Evolutionary conservation across 768 basidiomycete species (phyloP).

Genomic region (Chalciporus piperatus): DNA sequence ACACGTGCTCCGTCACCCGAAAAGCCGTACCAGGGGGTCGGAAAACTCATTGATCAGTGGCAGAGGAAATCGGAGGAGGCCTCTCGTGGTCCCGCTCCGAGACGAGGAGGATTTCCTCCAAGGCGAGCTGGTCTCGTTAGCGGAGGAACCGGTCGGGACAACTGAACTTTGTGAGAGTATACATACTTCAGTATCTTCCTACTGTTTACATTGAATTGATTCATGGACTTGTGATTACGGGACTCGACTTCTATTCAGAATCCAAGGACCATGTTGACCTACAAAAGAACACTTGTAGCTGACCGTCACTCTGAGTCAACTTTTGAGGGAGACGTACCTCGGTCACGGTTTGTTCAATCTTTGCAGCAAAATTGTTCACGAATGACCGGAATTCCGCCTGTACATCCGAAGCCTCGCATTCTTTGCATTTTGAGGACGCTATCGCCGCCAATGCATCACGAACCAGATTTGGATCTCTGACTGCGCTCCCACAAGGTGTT

Average conservation of each 20-base stretch:
- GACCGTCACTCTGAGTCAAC: not conserved
- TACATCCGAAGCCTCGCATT: not conserved
- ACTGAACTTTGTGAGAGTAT: slow-evolving; percentile 13
- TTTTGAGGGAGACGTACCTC: slow-evolving; percentile 1
- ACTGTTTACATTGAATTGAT: slow-evolving; percentile 12
- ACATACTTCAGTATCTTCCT: slow-evolving; percentile 10
- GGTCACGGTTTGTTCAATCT: slow-evolving; percentile 5
- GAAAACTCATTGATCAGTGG: slow-evolving; percentile 85
- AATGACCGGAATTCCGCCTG: slow-evolving; percentile 9
- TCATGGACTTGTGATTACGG: not conserved
- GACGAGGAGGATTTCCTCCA: slow-evolving; percentile 37
- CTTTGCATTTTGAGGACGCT: slow-evolving; percentile 2
- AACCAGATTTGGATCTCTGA: slow-evolving; percentile 5
- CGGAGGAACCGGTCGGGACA: slow-evolving; percentile 20
- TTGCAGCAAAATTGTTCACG: slow-evolving; percentile 7
- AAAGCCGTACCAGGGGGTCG: slow-evolving; percentile 77
- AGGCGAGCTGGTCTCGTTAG: slow-evolving; percentile 40
- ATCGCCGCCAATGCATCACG: not conserved
- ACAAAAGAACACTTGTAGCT: not conserved
- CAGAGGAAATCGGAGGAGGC: slow-evolving; percentile 72
- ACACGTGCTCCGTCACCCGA: slow-evolving; percentile 65
- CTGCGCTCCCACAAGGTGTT: not conserved
- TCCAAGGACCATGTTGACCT: slow-evolving; percentile 13
- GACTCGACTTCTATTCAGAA: not conserved
- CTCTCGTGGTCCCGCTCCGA: slow-evolving; percentile 31